Evolutionary conservation across 139 green algal genomes (phyloP), one percentile per base, ranked within the genome.

Genomic region (Micractinium sp.): DNA sequence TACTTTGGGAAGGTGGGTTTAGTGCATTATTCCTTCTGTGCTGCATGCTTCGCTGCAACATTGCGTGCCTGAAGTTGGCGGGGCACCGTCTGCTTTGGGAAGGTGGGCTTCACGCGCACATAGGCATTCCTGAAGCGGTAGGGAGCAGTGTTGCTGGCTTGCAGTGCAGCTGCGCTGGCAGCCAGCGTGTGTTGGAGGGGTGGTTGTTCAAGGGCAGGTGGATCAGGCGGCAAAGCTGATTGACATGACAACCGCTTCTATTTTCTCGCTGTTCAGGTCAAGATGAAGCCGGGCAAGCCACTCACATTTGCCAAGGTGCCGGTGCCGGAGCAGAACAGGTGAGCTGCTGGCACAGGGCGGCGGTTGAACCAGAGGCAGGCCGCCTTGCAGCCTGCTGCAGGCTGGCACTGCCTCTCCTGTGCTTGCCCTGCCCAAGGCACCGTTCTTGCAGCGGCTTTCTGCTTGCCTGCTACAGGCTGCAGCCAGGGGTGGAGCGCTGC

Each of bases 201-300:
- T 71, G 63, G 47, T 56, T 5, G 47, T 5, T 56, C 47, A 56
- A 9, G 12, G 27, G 25, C 67, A 18, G 67, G 20, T 33, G 27
- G 12, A 3, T 5, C 25, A 5, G 14, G 33, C 74, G 14, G 33
- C 20, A 38, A 35, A 12, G 25, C 27, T 31, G 20, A 23, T 3
- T 56, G 7, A 7, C 0, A 1, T 47, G 33, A 12, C 7, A 12
- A 1, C 16, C 39, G 14, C 25, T 22, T 16, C 9, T 31, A 22
- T 15, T 36, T 20, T 9, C 76, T 60, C 1, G 9, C 19, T 29
- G 1, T 27, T 36, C 82, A 87, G 82, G 93, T 96, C 77, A 90
- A 93, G 22, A 99, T 99, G 98, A 99, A 99, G 92, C 98, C 98
- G 0, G 98, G 98, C 63, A 99, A 99, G 91, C 97, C 98, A 1